Conservation (phyloP, 2,329 filamentous ascomycete species). For the Colletotrichum eremochloae region DNA sequence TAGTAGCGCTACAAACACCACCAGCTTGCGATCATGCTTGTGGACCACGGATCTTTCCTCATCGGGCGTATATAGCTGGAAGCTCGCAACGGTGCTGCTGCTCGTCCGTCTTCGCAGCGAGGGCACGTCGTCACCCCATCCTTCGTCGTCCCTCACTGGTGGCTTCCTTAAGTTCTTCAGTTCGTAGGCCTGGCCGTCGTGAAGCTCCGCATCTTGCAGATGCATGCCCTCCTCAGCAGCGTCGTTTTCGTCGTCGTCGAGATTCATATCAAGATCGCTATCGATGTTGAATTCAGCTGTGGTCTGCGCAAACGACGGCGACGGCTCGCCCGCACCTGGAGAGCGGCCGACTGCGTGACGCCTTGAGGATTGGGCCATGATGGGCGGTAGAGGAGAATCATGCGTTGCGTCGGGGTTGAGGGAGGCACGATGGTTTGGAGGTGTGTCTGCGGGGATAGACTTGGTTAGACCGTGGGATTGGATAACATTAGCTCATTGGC, state of each 20-base stretch:
- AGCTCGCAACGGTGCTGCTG: constrained; percentile 52
- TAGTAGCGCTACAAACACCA: constrained; percentile 83
- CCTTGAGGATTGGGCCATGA: constrained; percentile 30
- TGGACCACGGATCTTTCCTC: constrained; percentile 80
- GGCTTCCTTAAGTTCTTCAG: constrained; percentile 42
- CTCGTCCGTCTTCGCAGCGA: constrained; percentile 45
- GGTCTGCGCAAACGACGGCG: constrained; percentile 57
- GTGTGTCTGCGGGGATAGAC: not conserved
- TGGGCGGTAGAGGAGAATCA: not conserved
- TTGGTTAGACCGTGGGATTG: constrained; percentile 19
- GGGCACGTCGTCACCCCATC: constrained; percentile 50
- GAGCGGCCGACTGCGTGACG: constrained; percentile 8
- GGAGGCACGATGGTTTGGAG: not conserved
- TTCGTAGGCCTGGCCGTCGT: constrained; percentile 52
- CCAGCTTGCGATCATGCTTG: constrained; percentile 83
- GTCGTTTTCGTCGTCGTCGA: constrained; percentile 45
- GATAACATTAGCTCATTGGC: constrained; percentile 2
- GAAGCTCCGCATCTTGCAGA: constrained; percentile 46
- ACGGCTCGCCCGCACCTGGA: constrained; percentile 44
- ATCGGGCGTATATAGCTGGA: constrained; percentile 66
- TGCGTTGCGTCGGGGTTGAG: constrained; percentile 1
- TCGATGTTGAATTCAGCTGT: constrained; percentile 54
- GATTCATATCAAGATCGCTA: constrained; percentile 49
- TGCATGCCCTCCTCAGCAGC: constrained; percentile 46
- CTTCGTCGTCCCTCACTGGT: constrained; percentile 45